Evolutionary conservation across 1,284 basidiomycete genomes (phyloP), one percentile per base, ranked within the genome.

Genomic region (Cryptococcus jaspeensis): DNA sequence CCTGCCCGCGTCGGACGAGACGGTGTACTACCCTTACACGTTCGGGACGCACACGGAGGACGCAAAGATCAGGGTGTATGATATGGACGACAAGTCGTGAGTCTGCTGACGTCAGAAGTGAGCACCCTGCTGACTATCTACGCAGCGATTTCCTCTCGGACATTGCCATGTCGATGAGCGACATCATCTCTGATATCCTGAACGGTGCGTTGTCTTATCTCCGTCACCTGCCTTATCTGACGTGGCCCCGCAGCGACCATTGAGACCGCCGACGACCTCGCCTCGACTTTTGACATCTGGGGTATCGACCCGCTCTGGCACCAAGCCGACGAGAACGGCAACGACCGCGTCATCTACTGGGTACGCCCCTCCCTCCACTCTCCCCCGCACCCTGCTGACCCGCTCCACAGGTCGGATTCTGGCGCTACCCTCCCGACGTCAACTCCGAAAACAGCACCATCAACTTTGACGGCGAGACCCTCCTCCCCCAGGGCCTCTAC

Each of bases 271-370:
- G 61, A 58, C 7, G 58, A 58, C 23, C 48, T 62, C 39, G 41
- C 53, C 16, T 46, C 58, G 28, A 53, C 40, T 5, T 59, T 65
- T 41, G 50, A 53, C 32, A 28, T 64, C 5, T 70, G 62, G 60
- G 67, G 67, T 37, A 69, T 67, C 38, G 72, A 75, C 48, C 74
- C 73, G 5, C 58, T 75, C 18, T 74, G 71, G 74, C 64, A 63
- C 32, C 67, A 73, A 48, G 46, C 55, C 2, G 64, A 61, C 16
- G 55, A 58, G 51, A 65, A 69, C 35, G 68, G 64, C 18, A 55
- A 65, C 42, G 55, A 56, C 20, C 63, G 61, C 18, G 59, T 61
- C 23, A 58, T 67, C 50, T 44, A 50, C 50, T 67, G 65, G 65
- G 61, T 61, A 39, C 28, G 60, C 40, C 15, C 15, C 12, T 23